Evolutionary conservation across 2,329 filamentous ascomycete species (phyloP), one percentile per base, ranked within the genome.

Genomic region (Colletotrichum lentis): DNA sequence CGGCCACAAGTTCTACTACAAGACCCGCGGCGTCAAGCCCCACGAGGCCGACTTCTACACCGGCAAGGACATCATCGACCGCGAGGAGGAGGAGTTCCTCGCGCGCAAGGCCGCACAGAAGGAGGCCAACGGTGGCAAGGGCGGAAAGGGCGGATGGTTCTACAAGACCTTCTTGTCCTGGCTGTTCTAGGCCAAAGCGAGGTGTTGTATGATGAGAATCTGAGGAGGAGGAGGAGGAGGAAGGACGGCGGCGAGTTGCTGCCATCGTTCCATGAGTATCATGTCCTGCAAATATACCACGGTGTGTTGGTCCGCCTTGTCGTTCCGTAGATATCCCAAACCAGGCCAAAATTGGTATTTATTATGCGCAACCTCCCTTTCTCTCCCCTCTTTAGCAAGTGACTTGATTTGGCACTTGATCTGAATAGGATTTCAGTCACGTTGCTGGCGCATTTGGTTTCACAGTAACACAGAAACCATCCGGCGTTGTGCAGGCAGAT

Each of bases 51-150:
- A 93, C 81, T 86, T 93, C 70, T 92, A 86, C 80, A 86, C 86
- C 0, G 91, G 90, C 73, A 93, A 93, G 81, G 90, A 90, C 61
- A 83, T 86, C 68, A 91, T 93, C 71, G 91, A 93, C 77, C 83
- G 87, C 10, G 90, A 93, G 74, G 91, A 94, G 80, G 85, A 87
- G 68, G 88, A 87, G 70, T 93, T 90, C 79, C 73, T 92, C 62
- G 89, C 86, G 12, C 74, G 75, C n/a, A 78, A 86, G 76, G 84
- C 81, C 61, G 72, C 75, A 27, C 69, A 74, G 62, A 61, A 73
- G 24, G 72, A 74, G 52, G 62, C 71, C 2, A 69, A 71, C 39
- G 58, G 73, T 16, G 71, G 71, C 20, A 72, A 75, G 53, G 69
- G 69, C 8, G 71, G 73, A 53, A 69, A 69, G 5, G 71, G 72